phyloP scores from a whole-genome alignment of 345 rosid species.

The Populus davidiana region DNA sequence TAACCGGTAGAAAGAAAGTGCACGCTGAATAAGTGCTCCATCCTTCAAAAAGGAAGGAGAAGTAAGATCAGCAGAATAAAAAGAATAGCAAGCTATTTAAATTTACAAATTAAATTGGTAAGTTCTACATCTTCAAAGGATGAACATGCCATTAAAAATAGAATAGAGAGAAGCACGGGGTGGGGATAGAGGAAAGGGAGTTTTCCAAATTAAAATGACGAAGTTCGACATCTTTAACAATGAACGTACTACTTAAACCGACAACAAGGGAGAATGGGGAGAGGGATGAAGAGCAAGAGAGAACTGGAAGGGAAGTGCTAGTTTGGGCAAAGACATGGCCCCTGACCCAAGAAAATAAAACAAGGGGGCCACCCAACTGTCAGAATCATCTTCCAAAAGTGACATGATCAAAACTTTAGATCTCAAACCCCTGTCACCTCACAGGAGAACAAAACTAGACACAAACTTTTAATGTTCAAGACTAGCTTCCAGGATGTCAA shows the following conservation, averaged over 20 bases:
- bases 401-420: not conserved
- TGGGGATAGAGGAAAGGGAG: not conserved
- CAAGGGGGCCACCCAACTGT: not conserved
- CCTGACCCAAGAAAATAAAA: not conserved
- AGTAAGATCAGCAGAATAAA: not conserved
- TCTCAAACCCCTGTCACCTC: not conserved
- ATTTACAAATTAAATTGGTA: not conserved
- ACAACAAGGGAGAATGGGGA: not conserved
- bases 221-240: not conserved
- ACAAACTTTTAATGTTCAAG: not conserved
- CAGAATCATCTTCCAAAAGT: not conserved
- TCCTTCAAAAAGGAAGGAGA: conserved; percentile 45
- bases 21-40: conserved; percentile 67
- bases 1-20: conserved; percentile 81
- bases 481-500: not conserved
- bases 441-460: conserved; percentile 5
- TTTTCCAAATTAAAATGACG: not conserved
- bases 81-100: not conserved
- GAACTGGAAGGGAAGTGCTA: not conserved
- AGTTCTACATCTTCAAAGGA: not conserved
- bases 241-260: not conserved
- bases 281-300: not conserved
- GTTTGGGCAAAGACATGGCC: not conserved
- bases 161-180: not conserved
- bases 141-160: not conserved